Conservation (phyloP, 768 basidiomycete genomes). For the Suillus bovinus region DNA sequence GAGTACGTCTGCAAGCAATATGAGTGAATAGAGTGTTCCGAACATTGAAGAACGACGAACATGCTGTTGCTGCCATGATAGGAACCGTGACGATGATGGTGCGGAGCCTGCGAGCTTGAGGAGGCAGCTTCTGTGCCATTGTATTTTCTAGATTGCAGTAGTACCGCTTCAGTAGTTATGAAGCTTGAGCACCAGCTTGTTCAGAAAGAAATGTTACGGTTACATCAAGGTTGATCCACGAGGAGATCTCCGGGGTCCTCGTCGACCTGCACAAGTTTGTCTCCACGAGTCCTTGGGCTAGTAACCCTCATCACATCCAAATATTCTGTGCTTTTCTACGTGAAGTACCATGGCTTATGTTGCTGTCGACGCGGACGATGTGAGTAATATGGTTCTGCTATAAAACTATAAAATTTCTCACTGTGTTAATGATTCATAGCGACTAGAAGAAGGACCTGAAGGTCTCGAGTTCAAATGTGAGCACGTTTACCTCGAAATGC, state of each 20-base stretch:
- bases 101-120: constrained; percentile 45
- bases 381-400: constrained; percentile 30
- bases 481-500: constrained; percentile 13
- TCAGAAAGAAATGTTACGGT: neutral
- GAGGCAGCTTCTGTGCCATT: constrained; percentile 39
- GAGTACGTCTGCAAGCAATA: constrained; percentile 49
- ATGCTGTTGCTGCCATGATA: constrained; percentile 62
- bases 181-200: too few species aligned
- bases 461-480: constrained; percentile 74
- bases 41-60: constrained; percentile 38
- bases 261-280: neutral
- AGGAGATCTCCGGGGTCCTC: constrained; percentile 1
- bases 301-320: neutral
- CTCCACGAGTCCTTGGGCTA: neutral
- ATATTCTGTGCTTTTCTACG: neutral
- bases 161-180: neutral
- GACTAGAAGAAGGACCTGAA: constrained; percentile 65
- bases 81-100: constrained; percentile 65
- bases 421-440: constrained; percentile 31
- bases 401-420: neutral
- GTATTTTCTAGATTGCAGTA: neutral
- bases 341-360: constrained; percentile 61
- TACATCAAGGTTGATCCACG: neutral
- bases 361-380: constrained; percentile 70
- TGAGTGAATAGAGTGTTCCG: constrained; percentile 12